phyloP scores from a whole-genome alignment of 306 rosid genomes.

The Inga leiocalycina region DNA sequence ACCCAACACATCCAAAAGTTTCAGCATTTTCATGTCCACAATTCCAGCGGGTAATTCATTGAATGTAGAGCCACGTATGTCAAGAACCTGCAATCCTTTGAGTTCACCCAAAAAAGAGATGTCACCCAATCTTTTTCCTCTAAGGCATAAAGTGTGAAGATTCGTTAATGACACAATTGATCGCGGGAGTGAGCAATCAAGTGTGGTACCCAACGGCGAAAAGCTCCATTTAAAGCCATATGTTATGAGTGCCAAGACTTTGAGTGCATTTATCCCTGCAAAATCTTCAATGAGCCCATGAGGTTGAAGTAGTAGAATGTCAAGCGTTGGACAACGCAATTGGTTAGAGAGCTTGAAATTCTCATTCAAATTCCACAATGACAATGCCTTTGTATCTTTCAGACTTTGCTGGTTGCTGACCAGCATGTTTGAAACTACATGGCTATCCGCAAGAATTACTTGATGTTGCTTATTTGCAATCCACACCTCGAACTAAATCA shows the following conservation, averaged over 20 bases:
- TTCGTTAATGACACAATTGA: conserved; percentile 1
- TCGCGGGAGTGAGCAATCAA: no score
- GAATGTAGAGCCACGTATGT: neutral
- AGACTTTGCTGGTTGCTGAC: neutral
- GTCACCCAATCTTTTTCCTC: neutral
- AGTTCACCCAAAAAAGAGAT: neutral
- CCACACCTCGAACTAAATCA: conserved; percentile 3
- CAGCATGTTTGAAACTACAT: no score
- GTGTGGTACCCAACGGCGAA: no score
- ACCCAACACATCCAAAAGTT: neutral
- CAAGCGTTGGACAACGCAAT: neutral
- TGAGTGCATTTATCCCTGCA: neutral
- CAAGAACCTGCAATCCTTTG: neutral
- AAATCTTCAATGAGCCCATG: neutral
- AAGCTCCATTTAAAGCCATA: neutral
- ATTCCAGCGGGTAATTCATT: neutral
- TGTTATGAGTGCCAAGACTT: neutral
- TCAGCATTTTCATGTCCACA: neutral
- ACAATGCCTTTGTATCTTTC: neutral
- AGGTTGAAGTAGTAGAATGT: neutral
- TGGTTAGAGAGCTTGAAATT: neutral
- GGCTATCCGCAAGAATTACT: neutral
- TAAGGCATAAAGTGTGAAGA: neutral
- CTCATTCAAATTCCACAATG: neutral
- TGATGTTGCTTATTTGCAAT: neutral